Conservation (phyloP, 352 stramenopile genomes). For the Pythium diclinum region DNA sequence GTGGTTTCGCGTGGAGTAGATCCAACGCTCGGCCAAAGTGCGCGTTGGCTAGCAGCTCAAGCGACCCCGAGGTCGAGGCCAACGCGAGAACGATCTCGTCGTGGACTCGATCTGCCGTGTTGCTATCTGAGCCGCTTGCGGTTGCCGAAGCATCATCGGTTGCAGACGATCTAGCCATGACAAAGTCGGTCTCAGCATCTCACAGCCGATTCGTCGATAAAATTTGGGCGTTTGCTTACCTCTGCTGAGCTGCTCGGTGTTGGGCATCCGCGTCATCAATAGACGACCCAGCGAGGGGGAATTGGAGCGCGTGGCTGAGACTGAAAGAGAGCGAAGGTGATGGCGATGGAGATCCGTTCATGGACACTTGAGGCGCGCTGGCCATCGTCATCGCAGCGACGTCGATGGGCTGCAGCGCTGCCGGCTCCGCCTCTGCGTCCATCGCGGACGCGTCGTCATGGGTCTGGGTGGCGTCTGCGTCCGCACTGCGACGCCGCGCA, state of each 20-base stretch:
- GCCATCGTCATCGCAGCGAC: background rate
- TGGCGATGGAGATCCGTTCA: background rate
- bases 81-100: constrained; percentile 35
- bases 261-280: background rate
- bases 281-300: background rate
- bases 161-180: background rate
- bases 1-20: constrained; percentile 20
- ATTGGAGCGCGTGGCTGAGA: constrained; percentile 1
- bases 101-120: constrained; percentile 10
- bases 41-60: constrained; percentile 28
- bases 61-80: constrained; percentile 9
- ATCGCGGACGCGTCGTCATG: background rate
- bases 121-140: background rate
- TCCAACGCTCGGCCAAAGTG: constrained; percentile 27
- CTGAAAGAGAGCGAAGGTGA: background rate
- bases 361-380: background rate
- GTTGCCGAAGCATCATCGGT: background rate
- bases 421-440: background rate
- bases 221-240: background rate
- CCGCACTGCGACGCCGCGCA: constrained; percentile 19
- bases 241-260: background rate
- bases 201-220: background rate
- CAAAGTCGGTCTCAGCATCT: background rate
- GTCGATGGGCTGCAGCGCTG: background rate
- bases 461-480: background rate